phyloP scores from a whole-genome alignment of 108 stramenopile genomes.

The Conticribra guillardii region DNA sequence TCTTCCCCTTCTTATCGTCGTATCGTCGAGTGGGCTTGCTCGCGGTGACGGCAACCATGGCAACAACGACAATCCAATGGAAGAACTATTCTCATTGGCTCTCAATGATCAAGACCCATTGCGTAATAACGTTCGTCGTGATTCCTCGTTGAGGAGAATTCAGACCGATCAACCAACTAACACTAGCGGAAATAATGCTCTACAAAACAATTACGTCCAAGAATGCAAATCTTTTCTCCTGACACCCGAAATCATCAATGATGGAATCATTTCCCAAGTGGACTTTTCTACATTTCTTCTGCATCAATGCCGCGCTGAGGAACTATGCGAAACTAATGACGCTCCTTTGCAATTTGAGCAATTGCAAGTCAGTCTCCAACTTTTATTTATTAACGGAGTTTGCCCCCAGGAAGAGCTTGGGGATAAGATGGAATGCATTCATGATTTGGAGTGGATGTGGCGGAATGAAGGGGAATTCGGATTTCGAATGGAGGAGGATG shows the following conservation, averaged over 20 bases:
- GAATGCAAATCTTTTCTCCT: slow-evolving; percentile 17
- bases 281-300: slow-evolving; percentile 24
- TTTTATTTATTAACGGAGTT: slow-evolving; percentile 29
- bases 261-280: slow-evolving; percentile 36
- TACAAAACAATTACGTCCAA: not conserved
- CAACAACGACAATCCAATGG: not conserved
- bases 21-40: not conserved
- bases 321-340: slow-evolving; percentile 4
- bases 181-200: not conserved
- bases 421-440: slow-evolving; percentile 27
- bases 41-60: not conserved
- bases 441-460: slow-evolving; percentile 31
- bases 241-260: slow-evolving; percentile 6
- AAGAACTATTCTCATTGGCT: too few relatives aligned
- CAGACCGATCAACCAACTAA: slow-evolving; percentile 2
- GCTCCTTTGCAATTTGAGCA: slow-evolving; percentile 20
- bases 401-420: slow-evolving; percentile 15
- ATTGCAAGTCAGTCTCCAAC: slow-evolving; percentile 23
- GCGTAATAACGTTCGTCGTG: too few relatives aligned
- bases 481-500: not conserved
- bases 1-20: not conserved
- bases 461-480: slow-evolving; percentile 20
- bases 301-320: slow-evolving; percentile 10
- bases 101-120: too few relatives aligned
- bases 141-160: too few relatives aligned